A percentile compares a stretch with the other conserved stretches of the same genome.
Conservation (phyloP, 2,329 filamentous ascomycete genomes). For the Septoria petroselini region DNA sequence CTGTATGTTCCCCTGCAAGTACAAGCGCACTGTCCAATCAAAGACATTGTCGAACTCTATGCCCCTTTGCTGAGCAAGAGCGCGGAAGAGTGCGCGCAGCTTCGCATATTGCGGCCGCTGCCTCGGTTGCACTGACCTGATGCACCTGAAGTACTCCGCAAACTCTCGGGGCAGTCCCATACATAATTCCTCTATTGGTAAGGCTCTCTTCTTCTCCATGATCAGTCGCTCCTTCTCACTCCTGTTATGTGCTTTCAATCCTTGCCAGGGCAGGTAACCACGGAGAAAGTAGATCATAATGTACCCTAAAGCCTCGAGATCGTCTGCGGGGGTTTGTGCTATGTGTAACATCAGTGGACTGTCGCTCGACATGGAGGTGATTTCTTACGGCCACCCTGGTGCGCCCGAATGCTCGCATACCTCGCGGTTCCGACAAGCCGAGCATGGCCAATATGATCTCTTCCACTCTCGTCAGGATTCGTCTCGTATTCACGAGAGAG, state of each 20-base stretch:
- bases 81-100: conserved; percentile 8
- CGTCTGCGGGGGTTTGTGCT: conserved; percentile 5
- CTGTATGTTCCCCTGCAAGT: conserved; percentile 3
- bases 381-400: conserved; percentile 3
- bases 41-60: conserved; percentile 15
- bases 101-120: conserved; percentile 8
- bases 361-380: neutral
- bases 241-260: conserved; percentile 3
- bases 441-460: conserved; percentile 1
- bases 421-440: conserved; percentile 4
- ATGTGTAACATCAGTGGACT: conserved; percentile 1
- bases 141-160: conserved; percentile 11
- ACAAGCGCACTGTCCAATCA: conserved; percentile 8
- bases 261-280: conserved; percentile 8
- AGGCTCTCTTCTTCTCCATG: conserved; percentile 14
- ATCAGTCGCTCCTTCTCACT: conserved; percentile 10
- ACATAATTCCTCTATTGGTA: conserved; percentile 11
- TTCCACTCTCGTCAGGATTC: conserved; percentile 3
- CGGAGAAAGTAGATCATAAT: conserved; percentile 11
- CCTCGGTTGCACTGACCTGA: conserved; percentile 3
- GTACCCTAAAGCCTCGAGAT: conserved; percentile 11
- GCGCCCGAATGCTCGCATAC: conserved; percentile 6
- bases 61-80: conserved; percentile 6
- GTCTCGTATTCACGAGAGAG: conserved; percentile 4
- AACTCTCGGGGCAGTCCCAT: conserved; percentile 10